A percentile compares a stretch with the other conserved stretches of the same genome.
Conservation (phyloP, 148 eudicot genomes). For the Rhododendron vialii region DNA sequence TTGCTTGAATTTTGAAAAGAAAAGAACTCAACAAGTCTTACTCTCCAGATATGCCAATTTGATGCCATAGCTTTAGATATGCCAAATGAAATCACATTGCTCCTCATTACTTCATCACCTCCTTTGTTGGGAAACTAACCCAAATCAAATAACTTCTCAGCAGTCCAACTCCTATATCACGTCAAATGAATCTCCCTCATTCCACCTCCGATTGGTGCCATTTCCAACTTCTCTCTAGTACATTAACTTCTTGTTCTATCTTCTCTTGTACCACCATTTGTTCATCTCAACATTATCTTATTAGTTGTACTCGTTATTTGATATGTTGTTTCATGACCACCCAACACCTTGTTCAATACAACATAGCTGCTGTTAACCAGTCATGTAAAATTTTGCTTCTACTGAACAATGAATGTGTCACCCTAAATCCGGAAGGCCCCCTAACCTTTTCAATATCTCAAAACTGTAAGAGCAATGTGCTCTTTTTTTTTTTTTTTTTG, state of each 20-base stretch:
- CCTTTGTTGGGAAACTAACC: not conserved
- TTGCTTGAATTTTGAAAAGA: not conserved
- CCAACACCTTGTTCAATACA: not conserved
- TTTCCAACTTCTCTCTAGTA: not conserved
- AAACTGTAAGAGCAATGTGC: no score
- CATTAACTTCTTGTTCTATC: not conserved
- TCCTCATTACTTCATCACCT: not conserved
- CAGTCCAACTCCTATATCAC: not conserved
- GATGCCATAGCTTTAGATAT: not conserved
- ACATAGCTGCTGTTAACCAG: not conserved
- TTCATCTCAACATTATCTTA: not conserved
- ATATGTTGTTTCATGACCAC: not conserved
- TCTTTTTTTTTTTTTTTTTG: no score
- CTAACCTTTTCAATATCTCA: not conserved
- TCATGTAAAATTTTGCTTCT: not conserved
- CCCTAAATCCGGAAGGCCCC: not conserved
- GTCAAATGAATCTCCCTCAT: not conserved
- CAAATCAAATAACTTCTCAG: not conserved
- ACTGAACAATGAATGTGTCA: not conserved
- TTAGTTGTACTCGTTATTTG: not conserved
- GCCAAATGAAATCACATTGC: not conserved
- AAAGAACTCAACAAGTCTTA: not conserved
- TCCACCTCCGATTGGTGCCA: not conserved
- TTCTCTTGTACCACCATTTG: not conserved
- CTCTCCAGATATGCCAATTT: not conserved